Evolutionary conservation across 805 yeast genomes (phyloP).

Genomic region (Sugiyamaella boreocaroliniensis): DNA sequence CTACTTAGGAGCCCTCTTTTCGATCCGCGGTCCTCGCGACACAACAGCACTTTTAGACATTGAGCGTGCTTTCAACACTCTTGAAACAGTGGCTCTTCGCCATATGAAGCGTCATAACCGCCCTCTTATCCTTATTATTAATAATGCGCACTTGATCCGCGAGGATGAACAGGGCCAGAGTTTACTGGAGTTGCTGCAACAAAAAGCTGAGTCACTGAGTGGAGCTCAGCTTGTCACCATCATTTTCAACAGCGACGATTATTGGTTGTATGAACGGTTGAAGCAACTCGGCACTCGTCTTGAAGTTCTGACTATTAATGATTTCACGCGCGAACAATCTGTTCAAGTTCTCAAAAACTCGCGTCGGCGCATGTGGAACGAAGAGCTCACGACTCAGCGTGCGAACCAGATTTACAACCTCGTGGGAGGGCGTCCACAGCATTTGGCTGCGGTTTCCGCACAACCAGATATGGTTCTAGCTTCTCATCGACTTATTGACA

Average conservation of each 20-base stretch:
- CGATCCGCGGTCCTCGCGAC: slow-evolving; percentile 78
- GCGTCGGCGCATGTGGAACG: slow-evolving; percentile 40
- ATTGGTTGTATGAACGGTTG: slow-evolving; percentile 77
- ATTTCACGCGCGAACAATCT: slow-evolving; percentile 51
- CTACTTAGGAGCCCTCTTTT: slow-evolving; percentile 73
- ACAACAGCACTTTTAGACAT: slow-evolving; percentile 76
- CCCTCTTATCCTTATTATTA: slow-evolving; percentile 66
- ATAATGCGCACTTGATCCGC: slow-evolving; percentile 66
- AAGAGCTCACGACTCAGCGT: slow-evolving; percentile 32
- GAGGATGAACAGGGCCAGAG: slow-evolving; percentile 69
- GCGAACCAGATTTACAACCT: slow-evolving; percentile 57
- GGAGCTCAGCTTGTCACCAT: slow-evolving; percentile 67
- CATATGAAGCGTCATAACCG: slow-evolving; percentile 32
- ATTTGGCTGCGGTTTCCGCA: slow-evolving; percentile 52
- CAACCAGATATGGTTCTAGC: slow-evolving; percentile 40
- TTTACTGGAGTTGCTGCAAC: slow-evolving; percentile 68
- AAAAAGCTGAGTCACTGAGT: slow-evolving; percentile 71
- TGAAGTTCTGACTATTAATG: slow-evolving; percentile 60
- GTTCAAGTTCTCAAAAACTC: slow-evolving; percentile 46
- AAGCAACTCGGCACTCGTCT: slow-evolving; percentile 65
- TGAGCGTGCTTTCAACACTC: slow-evolving; percentile 70
- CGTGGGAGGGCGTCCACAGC: slow-evolving; percentile 83
- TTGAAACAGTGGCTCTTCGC: slow-evolving; percentile 64
- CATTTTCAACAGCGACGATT: slow-evolving; percentile 74
- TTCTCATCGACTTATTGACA: slow-evolving; percentile 63